Base-by-base conservation (phyloP, 148 eudicot species). In the Suaeda aralocaspica region DNA sequence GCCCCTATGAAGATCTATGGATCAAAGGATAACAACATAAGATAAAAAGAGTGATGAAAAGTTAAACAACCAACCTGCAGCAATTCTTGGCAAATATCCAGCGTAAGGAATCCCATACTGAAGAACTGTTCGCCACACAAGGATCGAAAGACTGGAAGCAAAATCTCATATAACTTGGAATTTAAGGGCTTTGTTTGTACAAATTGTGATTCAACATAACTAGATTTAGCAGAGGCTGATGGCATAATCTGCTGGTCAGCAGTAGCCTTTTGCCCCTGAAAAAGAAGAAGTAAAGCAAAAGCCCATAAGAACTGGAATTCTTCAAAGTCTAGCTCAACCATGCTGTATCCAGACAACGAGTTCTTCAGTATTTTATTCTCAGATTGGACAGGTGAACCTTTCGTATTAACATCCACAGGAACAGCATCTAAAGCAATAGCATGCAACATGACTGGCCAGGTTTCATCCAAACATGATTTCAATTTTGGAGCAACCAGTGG, bases 401-500 rank as follows among this genome's bases (percentile, higher is more conserved):
- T 77, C 72, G 50, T 48, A 51, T 77, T 50, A 58, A 70, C 76
- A 76, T 78, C 71, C 34, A 67, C 80, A 81, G 97, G 98, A 83
- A 78, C 84, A 50, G 97, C 97, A 85, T 94, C 98, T 77, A 94
- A 81, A 52, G 87, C 87, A 77, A 91, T 79, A 62, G 98, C 98
- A 82, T 91, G 96, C 76, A 94, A 72, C 75, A 94, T 89, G 33
- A 94, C 77, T 55, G 98, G 98, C 97, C 98, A 94, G 44, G 95
- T 83, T 79, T 91, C 92, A 80, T 91, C 88, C 69, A 94, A 79
- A 79, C 97, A 94, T 31, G 80, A 73, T 63, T 73, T 84, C 80
- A 94, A 76, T 82, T 84, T 86, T 64, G 83, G 79, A 64, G 92
- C 86, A 78, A 89, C 97, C 58, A 83, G 67, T 19, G 87, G 84